Evolutionary conservation across 2,329 filamentous ascomycete species (phyloP), one percentile per base, ranked within the genome.

Genomic region (Endocalyx cinctus): DNA sequence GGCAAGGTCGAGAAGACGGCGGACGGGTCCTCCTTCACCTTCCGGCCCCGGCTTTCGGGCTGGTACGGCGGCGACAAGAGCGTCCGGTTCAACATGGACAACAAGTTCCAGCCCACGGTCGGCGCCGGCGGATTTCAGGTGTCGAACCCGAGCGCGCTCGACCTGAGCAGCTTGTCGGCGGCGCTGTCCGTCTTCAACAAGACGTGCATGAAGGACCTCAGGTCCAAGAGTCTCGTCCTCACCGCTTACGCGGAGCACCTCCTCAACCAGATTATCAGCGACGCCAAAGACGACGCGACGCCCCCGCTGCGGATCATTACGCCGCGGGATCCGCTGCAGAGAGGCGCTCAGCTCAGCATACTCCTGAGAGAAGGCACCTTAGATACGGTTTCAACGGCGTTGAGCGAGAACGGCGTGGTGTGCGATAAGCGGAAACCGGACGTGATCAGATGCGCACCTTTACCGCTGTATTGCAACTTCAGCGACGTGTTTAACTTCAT

Each of bases 41-140:
- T 80, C 52, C 70, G 71, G 12, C 80, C 77, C 5, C 74, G 88
- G 4, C 66, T 95, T 2, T 70, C 77, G 20, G 89, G 88, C 16
- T 95, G 88, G 88, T 95, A 90, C 75, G 88, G 88, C 32, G 82
- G 79, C 33, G 82, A 88, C 61, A 87, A 87, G 60, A 61, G 66
- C 30, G 78, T 77, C 20, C 72, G 88, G 11, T 94, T 95, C 65
- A 70, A 77, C 45, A 95, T 95, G 88, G 78, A 82, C 36, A 90
- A 87, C 60, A 66, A 69, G 37, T 94, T 94, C 60, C 66, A 79
- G 25, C 87, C 88, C 4, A 84, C 85, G 6, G 65, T 75, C 3
- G 88, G 89, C 25, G 89, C 88, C 0, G 78, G 72, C 20, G 88
- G 88, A 4, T 95, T 79, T 60, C 87, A 94, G 59, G 59, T 90